Base-by-base conservation (phyloP, 805 yeast species). In the Pichia insulana region DNA sequence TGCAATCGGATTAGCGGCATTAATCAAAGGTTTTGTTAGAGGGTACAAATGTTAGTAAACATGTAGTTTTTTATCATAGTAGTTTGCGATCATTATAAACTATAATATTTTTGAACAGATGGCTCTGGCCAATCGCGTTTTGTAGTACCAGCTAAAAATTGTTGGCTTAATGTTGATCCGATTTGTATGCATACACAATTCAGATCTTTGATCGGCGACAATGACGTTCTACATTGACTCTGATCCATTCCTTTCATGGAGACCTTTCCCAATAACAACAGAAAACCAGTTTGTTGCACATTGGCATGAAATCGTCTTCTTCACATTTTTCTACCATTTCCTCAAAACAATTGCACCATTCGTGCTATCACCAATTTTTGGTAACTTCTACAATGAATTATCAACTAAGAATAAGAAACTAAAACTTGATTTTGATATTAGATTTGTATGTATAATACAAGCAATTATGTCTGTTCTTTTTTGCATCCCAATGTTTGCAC, bases 381-480 rank as follows among this genome's bases (percentile, higher is more conserved):
- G 83, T 4, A 57, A 62, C 17, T 58, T 68, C 45, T 88, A 88
- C 63, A 32, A 47, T 12, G 40, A 42, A 7, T 28, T 41, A 12
- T 51, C 59, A 3, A 62, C 76, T 36, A 50, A 58, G 34, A 61
- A 63, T 35, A 49, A 55, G 19, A 74, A 74, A 52, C 68, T 71
- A 33, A 74, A 70, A 57, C 53, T 78, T 48, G 87, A 90, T 59
- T 92, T 86, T 58, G 96, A 92, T 61, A 84, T 89, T 52, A 97
- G 92, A 61, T 71, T 84, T 11, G 96, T 87, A 3, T 81, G 97
- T 2, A 79, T 84, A 76, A 75, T 88, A 16, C 97, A 92, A 61
- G 77, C 92, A 39, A 36, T 85, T 1, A 48, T 84, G 7, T 79
- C 95, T 10, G 63, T 86, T 20, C 57, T 58, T 8, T 56, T 76